Base-by-base conservation (phyloP, 2,329 filamentous ascomycete genomes). In the Fusarium longipes region DNA sequence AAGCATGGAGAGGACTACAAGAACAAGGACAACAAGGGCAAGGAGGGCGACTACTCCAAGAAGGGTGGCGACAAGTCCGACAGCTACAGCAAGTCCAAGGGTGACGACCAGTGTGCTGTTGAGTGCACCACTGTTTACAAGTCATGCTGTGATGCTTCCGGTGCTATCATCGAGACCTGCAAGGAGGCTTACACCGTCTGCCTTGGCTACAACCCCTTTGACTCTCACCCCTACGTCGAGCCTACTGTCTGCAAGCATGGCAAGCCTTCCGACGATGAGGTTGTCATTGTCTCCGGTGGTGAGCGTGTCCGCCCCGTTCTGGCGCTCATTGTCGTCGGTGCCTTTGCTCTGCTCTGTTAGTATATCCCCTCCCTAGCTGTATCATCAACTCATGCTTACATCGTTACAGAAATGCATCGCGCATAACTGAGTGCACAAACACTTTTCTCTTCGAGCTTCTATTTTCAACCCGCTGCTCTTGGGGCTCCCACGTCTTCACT, bases 261-360 rank as follows among this genome's bases (percentile, higher is more conserved):
- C 12, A 51, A 51, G 40, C 35, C 43, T 38, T 33, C 49, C 10
- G 20, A 9, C 7, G 65, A 68, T 29, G 65, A 68, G n/a, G 38
- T 57, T 42, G 65, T 67, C 49, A 65, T 68, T 25, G 65, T 67
- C 22, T 61, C 38, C 20, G 54, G 65, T 9, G 54, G 65, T 22
- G 65, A 67, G 38, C 47, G 38, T 18, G 42, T 67, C 30, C 64
- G 60, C 48, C 65, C 65, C 14, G 65, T 54, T 22, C 65, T 67
- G 44, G 64, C 60, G 38, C 65, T 67, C 29, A 40, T 67, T 47
- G 60, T 39, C 18, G 38, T 67, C 32, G 65, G 65, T 43, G 54
- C 50, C n/a, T 17, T 65, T n/a, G 64, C 59, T 48, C 65, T 67
- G 22, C 45, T 67, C 24, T 67, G 65, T 67, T 32, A 67, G 65